Evolutionary conservation across 2,329 filamentous ascomycete genomes (phyloP).

Genomic region (Colletotrichum magnum): DNA sequence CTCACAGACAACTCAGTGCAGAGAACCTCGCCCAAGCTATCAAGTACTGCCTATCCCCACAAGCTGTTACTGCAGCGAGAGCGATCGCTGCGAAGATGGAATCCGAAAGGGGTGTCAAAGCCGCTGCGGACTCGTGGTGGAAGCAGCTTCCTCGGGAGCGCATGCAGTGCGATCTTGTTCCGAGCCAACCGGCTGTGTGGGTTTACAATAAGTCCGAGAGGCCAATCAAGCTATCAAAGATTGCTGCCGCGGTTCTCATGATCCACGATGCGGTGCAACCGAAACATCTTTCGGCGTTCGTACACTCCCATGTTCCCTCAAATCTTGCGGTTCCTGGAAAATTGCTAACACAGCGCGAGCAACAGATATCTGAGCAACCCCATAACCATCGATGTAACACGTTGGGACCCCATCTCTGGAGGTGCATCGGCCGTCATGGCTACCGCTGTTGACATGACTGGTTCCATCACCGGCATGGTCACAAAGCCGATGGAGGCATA

Average conservation of each 20-base stretch:
- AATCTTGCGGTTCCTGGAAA: neutral
- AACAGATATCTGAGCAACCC: conserved; percentile 41
- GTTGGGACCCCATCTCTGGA: conserved; percentile 50
- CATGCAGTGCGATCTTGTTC: conserved; percentile 24
- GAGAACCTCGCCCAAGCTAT: conserved; percentile 54
- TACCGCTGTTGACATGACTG: conserved; percentile 31
- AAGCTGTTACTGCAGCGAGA: conserved; percentile 26
- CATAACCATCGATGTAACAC: conserved; percentile 46
- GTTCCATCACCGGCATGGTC: conserved; percentile 35
- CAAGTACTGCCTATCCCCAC: conserved; percentile 48
- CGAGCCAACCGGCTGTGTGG: conserved; percentile 18
- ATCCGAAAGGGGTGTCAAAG: conserved; percentile 35
- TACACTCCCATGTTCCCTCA: neutral
- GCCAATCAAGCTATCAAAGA: conserved; percentile 45
- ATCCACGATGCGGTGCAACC: neutral
- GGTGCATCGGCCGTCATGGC: conserved; percentile 40
- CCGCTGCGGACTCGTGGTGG: conserved; percentile 60
- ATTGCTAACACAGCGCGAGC: neutral
- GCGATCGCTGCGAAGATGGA: conserved; percentile 14
- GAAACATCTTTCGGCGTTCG: conserved; percentile 21
- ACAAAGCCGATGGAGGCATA: conserved; percentile 31
- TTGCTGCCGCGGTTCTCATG: conserved; percentile 9
- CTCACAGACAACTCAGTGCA: conserved; percentile 50
- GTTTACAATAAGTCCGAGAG: conserved; percentile 45
- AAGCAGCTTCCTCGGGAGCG: conserved; percentile 8